Base-by-base conservation (phyloP, 805 yeast genomes). In the Isabelozyma pseudorhagii region DNA sequence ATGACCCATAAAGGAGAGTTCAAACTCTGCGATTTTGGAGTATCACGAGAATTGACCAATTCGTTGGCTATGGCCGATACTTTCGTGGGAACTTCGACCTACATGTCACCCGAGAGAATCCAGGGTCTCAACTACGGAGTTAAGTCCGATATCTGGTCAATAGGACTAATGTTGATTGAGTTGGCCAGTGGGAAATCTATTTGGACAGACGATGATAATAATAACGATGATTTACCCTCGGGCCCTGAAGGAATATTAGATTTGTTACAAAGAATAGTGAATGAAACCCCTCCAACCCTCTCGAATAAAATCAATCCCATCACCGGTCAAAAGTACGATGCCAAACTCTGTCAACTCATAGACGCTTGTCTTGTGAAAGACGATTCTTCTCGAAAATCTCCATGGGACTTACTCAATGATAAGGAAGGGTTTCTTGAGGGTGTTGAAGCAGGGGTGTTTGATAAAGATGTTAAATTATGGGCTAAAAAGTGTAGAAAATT, bases 111-210 rank as follows among this genome's bases (percentile, higher is more conserved):
- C 0, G 99, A 94, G 61, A 79, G 99, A 54, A 93, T 94, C 48
- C 97, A 91, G 68, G 99, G 99, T 15, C 89, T 89, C 41, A 85
- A 85, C 8, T 94, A 94, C 68, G 87, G 96, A 8, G 85, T 92
- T n/a, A 91, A 92, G 57, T 93, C 96, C 38, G 99, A 94, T 66
- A 93, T 94, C 10, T 94, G 99, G 99, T 90, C 97, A 0, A 71
- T 92, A 56, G 99, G 99, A 1, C 73, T 94, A 42, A 87, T 92
- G 85, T 74, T 94, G 40, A 82, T 89, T 46, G 98, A 94, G 66
- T 73, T 94, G 46, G 93, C 97, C 0, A 82, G 88, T 3, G 98
- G 98, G 0, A 77, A 76, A 47, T 85, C 87, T 57, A 94, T 97
- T 2, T 84, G 92, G 74, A 79, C 81, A 18, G 84, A 82, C 52